Evolutionary conservation across 257 asterid species (phyloP).

Genomic region (Schizonepeta tenuifolia): DNA sequence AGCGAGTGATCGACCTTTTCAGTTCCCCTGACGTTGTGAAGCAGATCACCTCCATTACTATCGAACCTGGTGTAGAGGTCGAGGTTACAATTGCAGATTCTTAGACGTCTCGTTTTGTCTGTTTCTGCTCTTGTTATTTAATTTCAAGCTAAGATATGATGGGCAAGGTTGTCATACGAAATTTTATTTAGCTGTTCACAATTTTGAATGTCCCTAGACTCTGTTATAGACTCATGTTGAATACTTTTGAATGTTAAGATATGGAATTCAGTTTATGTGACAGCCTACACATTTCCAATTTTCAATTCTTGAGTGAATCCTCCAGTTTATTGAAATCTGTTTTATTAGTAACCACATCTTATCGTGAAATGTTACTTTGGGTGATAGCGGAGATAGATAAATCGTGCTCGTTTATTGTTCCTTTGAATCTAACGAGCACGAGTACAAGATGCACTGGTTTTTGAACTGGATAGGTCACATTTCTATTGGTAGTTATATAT

Average conservation of each 20-base stretch:
- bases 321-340: neutral
- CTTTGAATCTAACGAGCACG: no score
- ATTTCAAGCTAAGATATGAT: conserved; percentile 6
- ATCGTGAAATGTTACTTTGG: no score
- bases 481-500: no score
- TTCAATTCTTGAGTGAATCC: neutral
- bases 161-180: conserved; percentile 30
- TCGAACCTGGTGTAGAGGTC: conserved; percentile 70
- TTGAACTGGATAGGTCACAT: no score
- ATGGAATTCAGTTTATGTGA: conserved; percentile 2
- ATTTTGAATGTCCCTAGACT: conserved; percentile 39
- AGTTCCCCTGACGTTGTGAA: conserved; percentile 73
- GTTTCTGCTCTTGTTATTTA: conserved; percentile 25
- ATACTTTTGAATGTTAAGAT: neutral
- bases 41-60: conserved; percentile 71
- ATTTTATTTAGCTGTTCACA: conserved; percentile 23
- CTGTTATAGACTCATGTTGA: conserved; percentile 21
- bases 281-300: neutral
- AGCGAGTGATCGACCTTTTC: conserved; percentile 68
- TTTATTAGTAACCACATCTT: no score
- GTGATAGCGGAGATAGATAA: no score
- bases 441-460: no score
- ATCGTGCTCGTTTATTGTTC: no score
- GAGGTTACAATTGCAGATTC: conserved; percentile 69
- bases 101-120: conserved; percentile 13